These are phyloP conservation scores for Komagataella kurtzmanii DNA, from an alignment of 805 yeast genomes.

Conservation along the genomic window DNA sequence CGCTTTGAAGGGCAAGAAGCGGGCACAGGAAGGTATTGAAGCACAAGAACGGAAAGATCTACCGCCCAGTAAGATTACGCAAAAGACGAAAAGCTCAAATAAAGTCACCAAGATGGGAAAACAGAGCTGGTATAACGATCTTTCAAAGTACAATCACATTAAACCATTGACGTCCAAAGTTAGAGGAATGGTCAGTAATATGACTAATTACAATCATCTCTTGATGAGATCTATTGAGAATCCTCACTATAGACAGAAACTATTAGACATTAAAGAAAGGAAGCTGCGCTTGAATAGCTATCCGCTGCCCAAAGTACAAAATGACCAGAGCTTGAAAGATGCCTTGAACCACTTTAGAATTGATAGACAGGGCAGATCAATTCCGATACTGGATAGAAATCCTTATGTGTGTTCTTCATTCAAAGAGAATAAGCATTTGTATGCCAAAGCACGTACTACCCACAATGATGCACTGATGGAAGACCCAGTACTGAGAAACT, in stretches of 20 bases:
- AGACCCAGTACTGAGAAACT: neutral
- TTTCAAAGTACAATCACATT: neutral
- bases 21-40: too few species aligned
- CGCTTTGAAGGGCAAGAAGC: neutral
- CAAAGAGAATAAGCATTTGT: neutral
- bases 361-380: neutral
- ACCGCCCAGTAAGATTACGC: neutral
- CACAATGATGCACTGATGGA: neutral
- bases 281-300: neutral
- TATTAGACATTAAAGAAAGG: neutral
- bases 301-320: neutral
- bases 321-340: neutral
- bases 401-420: neutral
- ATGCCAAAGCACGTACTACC: neutral
- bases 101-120: neutral
- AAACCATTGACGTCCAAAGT: neutral
- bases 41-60: neutral
- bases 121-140: neutral
- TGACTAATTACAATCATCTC: neutral
- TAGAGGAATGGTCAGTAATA: neutral
- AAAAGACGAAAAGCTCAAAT: neutral
- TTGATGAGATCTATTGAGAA: neutral
- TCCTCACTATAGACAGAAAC: neutral
- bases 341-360: neutral
- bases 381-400: neutral